Base-by-base conservation (phyloP, 75 land plant species). In the Selaginella tamariscina region DNA sequence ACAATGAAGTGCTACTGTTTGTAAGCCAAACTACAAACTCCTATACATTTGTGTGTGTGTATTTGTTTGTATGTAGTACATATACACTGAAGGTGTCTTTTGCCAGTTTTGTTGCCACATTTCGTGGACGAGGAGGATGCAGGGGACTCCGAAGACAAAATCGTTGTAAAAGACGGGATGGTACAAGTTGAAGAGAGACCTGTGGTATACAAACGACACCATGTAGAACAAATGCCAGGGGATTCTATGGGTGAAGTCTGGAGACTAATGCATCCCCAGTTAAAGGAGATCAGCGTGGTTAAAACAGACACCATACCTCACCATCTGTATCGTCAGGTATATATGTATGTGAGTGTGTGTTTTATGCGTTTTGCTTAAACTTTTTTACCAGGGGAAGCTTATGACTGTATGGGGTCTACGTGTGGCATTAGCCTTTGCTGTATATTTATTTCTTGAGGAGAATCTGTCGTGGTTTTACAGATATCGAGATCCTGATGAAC, bases 231-330 rank as follows among this genome's bases (percentile, higher is more conserved):
- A 28, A 89, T 94, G 98, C 98, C 98, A 8, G 80, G 84, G 74
- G 91, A 94, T 79, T 72, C 81, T 69, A 86, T 90, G 91, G 87
- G 75, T 83, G 98, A 94, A 65, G 78, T 89, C 32, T 94, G 98
- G 98, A 56, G 74, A 55, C 77, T 86, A 72, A 74, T 94, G 64
- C 98, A 94, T 70, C 71, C 83, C 55, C 98, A 94, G 72, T 66
- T 94, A 22, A 69, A 82, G 24, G 77, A 94, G 64, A 82, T 94
- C 67, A 85, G 89, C 57, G 79, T 94, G 65, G 15, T 84, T 24
- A 77, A 94, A 55, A 82, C 80, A 29, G 68, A 78, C 28, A 28
- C 82, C 23, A 73, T 86, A 11, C 75, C 81, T 69, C 74, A 71
- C 28, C 86, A 89, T 69, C 75, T 93, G 1, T 84, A 83, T 56